A percentile compares a stretch with the other conserved stretches of the same genome.
Evolutionary conservation across 2,329 filamentous ascomycete species (phyloP).

Genomic region (Hypoxylon sp.): DNA sequence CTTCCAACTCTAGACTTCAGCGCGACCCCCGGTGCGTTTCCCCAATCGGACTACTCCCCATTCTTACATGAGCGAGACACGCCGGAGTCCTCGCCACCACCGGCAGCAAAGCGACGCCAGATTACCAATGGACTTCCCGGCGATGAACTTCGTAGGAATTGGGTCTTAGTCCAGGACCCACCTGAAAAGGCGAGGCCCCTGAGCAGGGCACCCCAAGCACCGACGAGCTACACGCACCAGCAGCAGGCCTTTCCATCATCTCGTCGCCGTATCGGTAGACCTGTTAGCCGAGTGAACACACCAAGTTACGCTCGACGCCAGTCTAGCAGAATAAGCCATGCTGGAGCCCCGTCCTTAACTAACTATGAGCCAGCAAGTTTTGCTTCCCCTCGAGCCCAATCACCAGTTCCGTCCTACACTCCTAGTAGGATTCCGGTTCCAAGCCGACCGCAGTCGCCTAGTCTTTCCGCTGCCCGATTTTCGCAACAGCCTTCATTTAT

Average conservation of each 20-base stretch:
- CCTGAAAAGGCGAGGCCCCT: constrained; percentile 43
- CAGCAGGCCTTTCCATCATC: constrained; percentile 53
- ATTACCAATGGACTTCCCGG: constrained; percentile 62
- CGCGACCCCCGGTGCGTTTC: constrained; percentile 53
- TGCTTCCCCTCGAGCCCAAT: constrained; percentile 64
- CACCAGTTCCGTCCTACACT: constrained; percentile 49
- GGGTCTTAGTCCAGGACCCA: constrained; percentile 76
- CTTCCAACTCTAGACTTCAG: constrained; percentile 42
- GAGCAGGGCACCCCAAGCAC: constrained; percentile 45
- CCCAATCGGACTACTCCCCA: constrained; percentile 55
- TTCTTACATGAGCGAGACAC: constrained; percentile 53
- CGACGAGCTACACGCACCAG: constrained; percentile 47
- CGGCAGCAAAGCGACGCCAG: constrained; percentile 69
- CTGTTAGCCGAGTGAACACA: constrained; percentile 57
- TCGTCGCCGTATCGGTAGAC: constrained; percentile 63
- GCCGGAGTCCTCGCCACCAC: constrained; percentile 62
- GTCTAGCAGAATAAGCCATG: constrained; percentile 64
- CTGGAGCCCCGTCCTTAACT: constrained; percentile 61
- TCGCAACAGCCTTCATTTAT: constrained; percentile 49
- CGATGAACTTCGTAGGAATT: constrained; percentile 75
- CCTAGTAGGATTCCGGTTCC: constrained; percentile 64
- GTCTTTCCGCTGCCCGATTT: constrained; percentile 43
- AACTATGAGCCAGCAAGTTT: constrained; percentile 67
- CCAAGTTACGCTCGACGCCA: constrained; percentile 51
- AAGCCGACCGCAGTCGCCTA: constrained; percentile 51